Evolutionary conservation across 208 protist genomes (phyloP).

Genomic region (Acanthamoeba healyi): DNA sequence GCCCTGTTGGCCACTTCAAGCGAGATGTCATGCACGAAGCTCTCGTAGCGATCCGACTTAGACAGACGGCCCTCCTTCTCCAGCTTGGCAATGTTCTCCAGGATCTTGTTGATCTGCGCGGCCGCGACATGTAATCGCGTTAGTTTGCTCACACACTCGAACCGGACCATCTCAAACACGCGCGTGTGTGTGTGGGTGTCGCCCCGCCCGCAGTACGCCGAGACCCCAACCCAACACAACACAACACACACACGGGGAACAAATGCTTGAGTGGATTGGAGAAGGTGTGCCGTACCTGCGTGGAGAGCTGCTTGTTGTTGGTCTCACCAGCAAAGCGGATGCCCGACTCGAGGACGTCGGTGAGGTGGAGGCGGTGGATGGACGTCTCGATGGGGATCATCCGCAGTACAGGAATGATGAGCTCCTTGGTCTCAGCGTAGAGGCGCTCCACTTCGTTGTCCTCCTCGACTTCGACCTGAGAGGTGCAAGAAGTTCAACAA

Average conservation of each 20-base stretch:
- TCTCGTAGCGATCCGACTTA: conserved; percentile 84
- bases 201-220: too few relatives aligned
- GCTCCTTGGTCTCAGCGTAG: conserved; percentile 83
- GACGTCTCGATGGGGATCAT: conserved; percentile 78
- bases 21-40: conserved; percentile 87
- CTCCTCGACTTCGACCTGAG: conserved; percentile 77
- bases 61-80: conserved; percentile 84
- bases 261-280: background rate
- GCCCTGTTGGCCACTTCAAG: conserved; percentile 86
- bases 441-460: conserved; percentile 79
- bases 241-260: background rate
- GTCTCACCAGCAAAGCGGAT: conserved; percentile 79
- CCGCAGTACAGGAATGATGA: conserved; percentile 82
- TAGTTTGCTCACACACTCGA: too few relatives aligned
- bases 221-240: too few relatives aligned
- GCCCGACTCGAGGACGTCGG: conserved; percentile 76
- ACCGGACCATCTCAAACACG: too few relatives aligned
- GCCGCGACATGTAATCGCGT: too few relatives aligned
- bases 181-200: too few relatives aligned
- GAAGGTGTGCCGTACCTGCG: background rate
- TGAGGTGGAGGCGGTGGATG: conserved; percentile 73
- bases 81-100: conserved; percentile 85
- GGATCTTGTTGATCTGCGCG: conserved; percentile 83
- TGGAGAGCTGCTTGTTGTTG: conserved; percentile 65
- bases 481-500: background rate